Percentiles rank a stretch among this genome's conserved stretches.
phyloP scores from a whole-genome alignment of 2,329 filamentous ascomycete species.

The Ascocoryne sarcoides region DNA sequence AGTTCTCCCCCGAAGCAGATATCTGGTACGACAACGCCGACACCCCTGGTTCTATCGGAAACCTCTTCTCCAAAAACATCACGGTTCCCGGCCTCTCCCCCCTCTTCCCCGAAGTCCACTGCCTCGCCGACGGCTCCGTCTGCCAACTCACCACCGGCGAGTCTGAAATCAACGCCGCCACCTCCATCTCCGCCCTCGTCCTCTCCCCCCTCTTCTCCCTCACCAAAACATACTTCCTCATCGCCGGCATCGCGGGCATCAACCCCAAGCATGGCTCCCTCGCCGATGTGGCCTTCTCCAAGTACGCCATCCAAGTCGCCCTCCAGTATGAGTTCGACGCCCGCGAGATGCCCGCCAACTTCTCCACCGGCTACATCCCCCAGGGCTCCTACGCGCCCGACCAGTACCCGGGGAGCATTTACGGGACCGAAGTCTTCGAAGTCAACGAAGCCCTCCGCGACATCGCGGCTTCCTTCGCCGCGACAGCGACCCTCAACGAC shows the following conservation, averaged over 20 bases:
- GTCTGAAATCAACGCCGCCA: constrained; percentile 66
- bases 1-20: constrained; percentile 55
- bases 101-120: constrained; percentile 56
- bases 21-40: constrained; percentile 50
- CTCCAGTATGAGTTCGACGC: constrained; percentile 69
- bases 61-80: constrained; percentile 49
- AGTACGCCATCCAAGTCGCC: constrained; percentile 64
- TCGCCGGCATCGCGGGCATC: constrained; percentile 66
- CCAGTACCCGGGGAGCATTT: constrained; percentile 49
- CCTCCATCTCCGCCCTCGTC: constrained; percentile 54
- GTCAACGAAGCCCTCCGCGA: constrained; percentile 50
- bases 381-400: constrained; percentile 47
- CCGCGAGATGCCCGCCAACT: constrained; percentile 57
- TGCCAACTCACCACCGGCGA: constrained; percentile 64
- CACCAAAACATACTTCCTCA: constrained; percentile 58
- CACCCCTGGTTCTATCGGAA: constrained; percentile 36
- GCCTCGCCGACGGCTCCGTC: constrained; percentile 48
- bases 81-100: constrained; percentile 55
- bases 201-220: constrained; percentile 56
- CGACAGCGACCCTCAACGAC: constrained; percentile 44
- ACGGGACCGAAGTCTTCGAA: constrained; percentile 64
- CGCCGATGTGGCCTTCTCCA: constrained; percentile 56
- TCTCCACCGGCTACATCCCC: constrained; percentile 59
- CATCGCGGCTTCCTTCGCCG: constrained; percentile 42
- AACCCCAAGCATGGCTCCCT: constrained; percentile 60